A percentile compares a stretch with the other conserved stretches of the same genome.
Evolutionary conservation across 192 early-diverging fungal genomes (phyloP).

Genomic region (Backusella tuberculispora): DNA sequence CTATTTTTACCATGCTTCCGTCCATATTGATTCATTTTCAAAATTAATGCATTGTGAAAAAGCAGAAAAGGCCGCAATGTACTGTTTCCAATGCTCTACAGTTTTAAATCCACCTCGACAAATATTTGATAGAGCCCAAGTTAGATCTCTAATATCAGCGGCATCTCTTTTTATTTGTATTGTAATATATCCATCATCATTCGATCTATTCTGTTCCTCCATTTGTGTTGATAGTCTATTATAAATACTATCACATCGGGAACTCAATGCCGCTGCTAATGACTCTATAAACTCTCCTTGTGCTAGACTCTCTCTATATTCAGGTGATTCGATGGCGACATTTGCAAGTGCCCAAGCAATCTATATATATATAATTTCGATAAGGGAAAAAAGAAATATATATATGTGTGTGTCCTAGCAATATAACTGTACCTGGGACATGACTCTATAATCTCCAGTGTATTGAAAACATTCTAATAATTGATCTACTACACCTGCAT

Average conservation of each 20-base stretch:
- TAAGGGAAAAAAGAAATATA: not conserved
- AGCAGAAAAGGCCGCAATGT: slow-evolving; percentile 27
- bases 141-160: slow-evolving; percentile 28
- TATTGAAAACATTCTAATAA: slow-evolving; percentile 23
- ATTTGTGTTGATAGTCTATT: not conserved
- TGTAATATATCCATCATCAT: not conserved
- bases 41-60: slow-evolving; percentile 20
- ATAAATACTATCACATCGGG: slow-evolving; percentile 20
- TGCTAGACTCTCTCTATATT: slow-evolving; percentile 20
- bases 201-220: not conserved
- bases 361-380: not conserved
- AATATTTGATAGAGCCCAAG: slow-evolving; percentile 39
- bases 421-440: slow-evolving; percentile 24
- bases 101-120: slow-evolving; percentile 37
- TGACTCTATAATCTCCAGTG: slow-evolving; percentile 18
- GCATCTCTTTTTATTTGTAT: slow-evolving; percentile 17
- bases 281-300: slow-evolving; percentile 27
- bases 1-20: slow-evolving; percentile 30
- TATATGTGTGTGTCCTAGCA: not conserved
- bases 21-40: slow-evolving; percentile 26
- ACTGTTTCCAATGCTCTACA: slow-evolving; percentile 6
- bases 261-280: slow-evolving; percentile 12
- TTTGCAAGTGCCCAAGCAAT: slow-evolving; percentile 35
- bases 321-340: slow-evolving; percentile 27
- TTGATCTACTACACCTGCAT: slow-evolving; percentile 20